Conservation (phyloP, 352 stramenopile genomes). For the Phytophthora pinifolia region DNA sequence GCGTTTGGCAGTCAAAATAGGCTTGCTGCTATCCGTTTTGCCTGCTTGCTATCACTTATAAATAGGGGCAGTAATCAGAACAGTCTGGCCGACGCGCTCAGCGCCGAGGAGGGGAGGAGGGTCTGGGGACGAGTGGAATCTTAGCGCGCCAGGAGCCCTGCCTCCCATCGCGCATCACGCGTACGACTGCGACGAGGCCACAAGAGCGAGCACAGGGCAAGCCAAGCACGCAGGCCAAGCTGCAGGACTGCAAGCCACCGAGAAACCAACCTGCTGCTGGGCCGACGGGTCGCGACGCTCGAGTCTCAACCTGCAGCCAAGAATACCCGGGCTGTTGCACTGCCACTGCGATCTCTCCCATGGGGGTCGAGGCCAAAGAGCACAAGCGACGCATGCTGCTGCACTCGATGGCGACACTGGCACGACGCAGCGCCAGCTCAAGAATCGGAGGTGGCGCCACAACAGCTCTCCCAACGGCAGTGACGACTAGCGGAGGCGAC, state of each 20-base stretch:
- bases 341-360: constrained; percentile 13
- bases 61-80: constrained; percentile 36
- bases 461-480: constrained; percentile 5
- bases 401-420: constrained; percentile 40
- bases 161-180: constrained; percentile 22
- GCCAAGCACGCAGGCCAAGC: neutral
- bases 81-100: constrained; percentile 13
- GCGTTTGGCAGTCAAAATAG: too few relatives aligned
- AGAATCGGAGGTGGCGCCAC: constrained; percentile 1
- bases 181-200: constrained; percentile 9
- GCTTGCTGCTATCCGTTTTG: constrained; percentile 4
- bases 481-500: constrained; percentile 20
- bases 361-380: constrained; percentile 42
- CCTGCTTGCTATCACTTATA: constrained; percentile 22
- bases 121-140: constrained; percentile 28
- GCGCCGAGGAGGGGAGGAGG: constrained; percentile 16
- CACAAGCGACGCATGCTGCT: constrained; percentile 37
- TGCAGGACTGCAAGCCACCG: constrained; percentile 9
- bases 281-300: constrained; percentile 23
- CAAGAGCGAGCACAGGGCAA: constrained; percentile 9
- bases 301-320: constrained; percentile 16
- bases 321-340: constrained; percentile 14
- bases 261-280: constrained; percentile 19
- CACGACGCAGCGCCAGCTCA: constrained; percentile 24
- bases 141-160: constrained; percentile 17